A percentile compares a stretch with the other conserved stretches of the same genome.
Conservation (phyloP, 192 early-diverging fungal species). For the Pilaira anomala region DNA sequence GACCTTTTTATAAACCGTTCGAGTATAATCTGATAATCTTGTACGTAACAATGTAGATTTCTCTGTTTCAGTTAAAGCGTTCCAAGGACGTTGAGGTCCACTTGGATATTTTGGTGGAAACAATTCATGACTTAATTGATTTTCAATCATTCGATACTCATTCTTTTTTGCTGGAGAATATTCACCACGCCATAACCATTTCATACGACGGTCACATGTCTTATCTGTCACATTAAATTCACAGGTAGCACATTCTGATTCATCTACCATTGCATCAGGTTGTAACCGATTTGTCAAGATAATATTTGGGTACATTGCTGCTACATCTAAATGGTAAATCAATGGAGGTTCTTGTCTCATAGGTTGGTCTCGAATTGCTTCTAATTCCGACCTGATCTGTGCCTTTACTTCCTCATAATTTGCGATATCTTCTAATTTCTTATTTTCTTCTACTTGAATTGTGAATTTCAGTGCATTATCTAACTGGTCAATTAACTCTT, state of each 20-base stretch:
- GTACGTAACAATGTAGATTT: conserved; percentile 71
- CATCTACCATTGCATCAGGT: conserved; percentile 92
- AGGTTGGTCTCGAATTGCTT: conserved; percentile 77
- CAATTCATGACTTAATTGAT: conserved; percentile 77
- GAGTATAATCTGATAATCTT: conserved; percentile 81
- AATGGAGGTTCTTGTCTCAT: conserved; percentile 75
- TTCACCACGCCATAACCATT: conserved; percentile 98
- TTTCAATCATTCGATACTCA: conserved; percentile 90
- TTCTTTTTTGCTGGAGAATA: conserved; percentile 85
- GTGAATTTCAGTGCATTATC: conserved; percentile 89
- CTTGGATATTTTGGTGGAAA: conserved; percentile 65
- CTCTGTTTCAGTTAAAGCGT: conserved; percentile 63
- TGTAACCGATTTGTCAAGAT: conserved; percentile 97
- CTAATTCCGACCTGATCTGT: conserved; percentile 62
- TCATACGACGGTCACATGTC: conserved; percentile 88
- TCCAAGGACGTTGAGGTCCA: conserved; percentile 57
- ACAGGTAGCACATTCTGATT: conserved; percentile 85
- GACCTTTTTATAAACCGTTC: conserved; percentile 83
- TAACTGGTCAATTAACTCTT: conserved; percentile 84
- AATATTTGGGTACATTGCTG: conserved; percentile 99
- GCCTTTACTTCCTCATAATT: conserved; percentile 86
- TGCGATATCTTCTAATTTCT: conserved; percentile 70
- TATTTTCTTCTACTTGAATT: conserved; percentile 79
- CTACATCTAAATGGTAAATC: conserved; percentile 99
- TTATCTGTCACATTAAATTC: conserved; percentile 90